Evolutionary conservation across 495 filamentous ascomycete genomes (phyloP), one percentile per base, ranked within the genome.

Genomic region (Evansstolkia leycettana): DNA sequence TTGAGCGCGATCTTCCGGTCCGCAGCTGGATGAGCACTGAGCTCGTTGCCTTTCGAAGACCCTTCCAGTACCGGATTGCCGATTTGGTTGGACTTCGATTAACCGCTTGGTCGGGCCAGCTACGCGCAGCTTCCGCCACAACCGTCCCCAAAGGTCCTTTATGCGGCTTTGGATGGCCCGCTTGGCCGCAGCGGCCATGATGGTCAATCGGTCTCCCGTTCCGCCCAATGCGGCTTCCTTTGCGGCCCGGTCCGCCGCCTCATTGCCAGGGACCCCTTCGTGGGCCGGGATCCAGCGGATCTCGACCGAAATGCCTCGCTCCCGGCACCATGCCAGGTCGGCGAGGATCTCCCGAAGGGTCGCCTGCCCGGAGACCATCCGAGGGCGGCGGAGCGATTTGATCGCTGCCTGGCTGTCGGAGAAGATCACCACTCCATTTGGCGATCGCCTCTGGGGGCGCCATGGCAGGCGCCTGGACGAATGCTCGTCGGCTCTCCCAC

Each of bases 11-110:
- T 51, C 38, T 52, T 52, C 25, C 43, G 49, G 24, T 57, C 11
- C 49, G 53, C 17, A 60, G 36, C 36, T 58, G 46, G 23, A 44
- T 54, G 17, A 58, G 37, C 15, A 47, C 35, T 0, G 52, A 55
- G 37, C 51, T 55, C 15, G 55, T 51, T 31, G 44, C 48, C 17
- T 33, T 29, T 17, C 17, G 18, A 1, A 44, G 15, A 6, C 32
- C 31, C 17, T 9, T 32, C 31, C 33, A 32, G 11, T 44, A 33
- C 28, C 20, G n/a, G 11, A 44, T 19, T 10, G 7, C 31, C 14
- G 12, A 5, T 12, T 14, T 13, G 3, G 10, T 15, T 9, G 37
- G 42, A 0, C 8, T 28, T 30, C 12, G 6, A 36, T 25, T 1
- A 45, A 19, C 2, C 26, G 29, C 12, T 29, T 40, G 3, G 32